These are phyloP conservation scores for Voacanga thouarsii DNA, from an alignment of 257 asterid species.

Conservation along the genomic window DNA sequence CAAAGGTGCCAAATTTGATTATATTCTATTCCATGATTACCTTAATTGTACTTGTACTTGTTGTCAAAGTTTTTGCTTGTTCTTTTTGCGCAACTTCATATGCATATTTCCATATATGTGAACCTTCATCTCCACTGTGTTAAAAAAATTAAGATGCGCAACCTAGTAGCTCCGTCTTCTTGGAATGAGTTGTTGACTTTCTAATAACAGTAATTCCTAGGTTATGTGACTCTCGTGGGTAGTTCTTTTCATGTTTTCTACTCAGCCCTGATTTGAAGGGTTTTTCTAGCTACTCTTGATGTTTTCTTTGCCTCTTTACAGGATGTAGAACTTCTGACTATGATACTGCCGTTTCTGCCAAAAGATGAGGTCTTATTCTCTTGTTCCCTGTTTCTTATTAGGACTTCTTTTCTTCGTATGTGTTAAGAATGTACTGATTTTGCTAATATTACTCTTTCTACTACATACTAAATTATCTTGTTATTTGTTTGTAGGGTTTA, in stretches of 20 bases:
- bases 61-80: neutral
- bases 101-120: neutral
- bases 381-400: slow-evolving; percentile 7
- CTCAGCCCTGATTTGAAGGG: neutral
- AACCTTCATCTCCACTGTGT: neutral
- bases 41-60: neutral
- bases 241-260: neutral
- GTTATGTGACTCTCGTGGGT: neutral
- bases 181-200: neutral
- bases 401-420: slow-evolving; percentile 15
- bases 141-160: neutral
- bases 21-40: neutral
- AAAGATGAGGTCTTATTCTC: slow-evolving; percentile 70
- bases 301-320: slow-evolving; percentile 35
- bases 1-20: slow-evolving; percentile 53
- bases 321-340: slow-evolving; percentile 82
- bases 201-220: neutral
- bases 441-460: neutral
- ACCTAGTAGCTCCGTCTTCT: neutral
- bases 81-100: neutral
- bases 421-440: slow-evolving; percentile 11
- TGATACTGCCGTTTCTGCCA: slow-evolving; percentile 77
- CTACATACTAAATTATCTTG: neutral
- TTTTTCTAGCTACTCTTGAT: slow-evolving; percentile 15
- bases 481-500: neutral